These are phyloP conservation scores for Claviceps maximensis DNA, from an alignment of 2,329 filamentous ascomycete genomes.

Conservation along the genomic window DNA sequence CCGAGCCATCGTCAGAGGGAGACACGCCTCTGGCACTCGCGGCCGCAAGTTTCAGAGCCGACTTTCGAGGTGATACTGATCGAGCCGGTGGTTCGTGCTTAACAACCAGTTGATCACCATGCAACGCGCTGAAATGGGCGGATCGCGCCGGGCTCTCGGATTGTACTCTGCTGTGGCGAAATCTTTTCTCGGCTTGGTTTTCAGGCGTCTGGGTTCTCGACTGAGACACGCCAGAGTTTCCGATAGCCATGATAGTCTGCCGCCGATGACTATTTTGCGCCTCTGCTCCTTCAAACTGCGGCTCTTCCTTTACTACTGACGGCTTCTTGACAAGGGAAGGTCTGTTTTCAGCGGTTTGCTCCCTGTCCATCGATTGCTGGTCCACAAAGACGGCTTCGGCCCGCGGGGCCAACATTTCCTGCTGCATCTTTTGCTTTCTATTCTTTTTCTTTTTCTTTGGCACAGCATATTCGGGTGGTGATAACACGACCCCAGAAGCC, in stretches of 20 bases:
- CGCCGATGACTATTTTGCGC: slow-evolving; percentile 6
- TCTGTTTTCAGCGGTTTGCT: background rate
- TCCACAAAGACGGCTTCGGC: background rate
- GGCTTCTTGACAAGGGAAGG: slow-evolving; percentile 23
- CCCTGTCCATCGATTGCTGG: background rate
- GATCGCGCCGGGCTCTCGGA: slow-evolving; percentile 53
- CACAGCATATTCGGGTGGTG: background rate
- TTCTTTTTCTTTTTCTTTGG: slow-evolving; percentile 8
- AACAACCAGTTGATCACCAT: slow-evolving; percentile 37
- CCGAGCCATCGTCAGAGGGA: slow-evolving; percentile 36
- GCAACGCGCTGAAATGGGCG: slow-evolving; percentile 50
- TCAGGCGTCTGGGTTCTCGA: background rate
- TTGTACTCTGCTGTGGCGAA: slow-evolving; percentile 22
- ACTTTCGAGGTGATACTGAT: slow-evolving; percentile 65
- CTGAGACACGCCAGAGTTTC: background rate
- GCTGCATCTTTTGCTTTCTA: slow-evolving; percentile 8
- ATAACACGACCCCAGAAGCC: background rate
- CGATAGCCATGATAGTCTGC: slow-evolving; percentile 19
- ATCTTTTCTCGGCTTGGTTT: slow-evolving; percentile 6
- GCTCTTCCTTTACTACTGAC: slow-evolving; percentile 33
- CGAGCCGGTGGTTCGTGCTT: slow-evolving; percentile 57
- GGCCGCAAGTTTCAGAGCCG: slow-evolving; percentile 54
- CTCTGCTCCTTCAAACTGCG: slow-evolving; percentile 25
- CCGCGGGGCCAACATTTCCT: background rate
- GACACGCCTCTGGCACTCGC: slow-evolving; percentile 41